phyloP scores from a whole-genome alignment of 208 protist genomes.

The Crithidia bombi region DNA sequence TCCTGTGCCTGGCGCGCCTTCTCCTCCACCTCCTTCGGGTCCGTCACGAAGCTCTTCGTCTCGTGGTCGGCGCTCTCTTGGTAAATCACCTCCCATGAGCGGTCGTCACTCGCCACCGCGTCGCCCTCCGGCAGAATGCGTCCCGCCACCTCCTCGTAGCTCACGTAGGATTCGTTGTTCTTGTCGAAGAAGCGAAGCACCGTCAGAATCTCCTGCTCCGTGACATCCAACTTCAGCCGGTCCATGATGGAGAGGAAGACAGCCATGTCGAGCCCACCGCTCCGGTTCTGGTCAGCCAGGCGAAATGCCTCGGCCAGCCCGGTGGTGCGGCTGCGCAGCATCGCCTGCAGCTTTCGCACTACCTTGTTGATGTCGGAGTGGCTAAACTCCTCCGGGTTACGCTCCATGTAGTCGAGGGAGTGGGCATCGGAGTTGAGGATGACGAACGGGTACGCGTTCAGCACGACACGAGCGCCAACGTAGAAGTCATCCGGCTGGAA shows the following conservation, averaged over 20 bases:
- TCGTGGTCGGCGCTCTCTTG: slow-evolving; percentile 67
- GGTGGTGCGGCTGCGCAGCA: slow-evolving; percentile 78
- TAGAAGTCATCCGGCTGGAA: slow-evolving; percentile 87
- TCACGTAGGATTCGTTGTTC: slow-evolving; percentile 89
- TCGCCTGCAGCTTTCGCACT: slow-evolving; percentile 87
- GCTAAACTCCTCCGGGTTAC: slow-evolving; percentile 78
- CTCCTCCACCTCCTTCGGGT: slow-evolving; percentile 64
- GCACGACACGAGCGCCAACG: slow-evolving; percentile 77
- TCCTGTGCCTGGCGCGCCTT: slow-evolving; percentile 42
- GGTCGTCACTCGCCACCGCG: slow-evolving; percentile 64
- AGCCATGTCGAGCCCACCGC: slow-evolving; percentile 70
- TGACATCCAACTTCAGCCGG: slow-evolving; percentile 70
- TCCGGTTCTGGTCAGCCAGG: slow-evolving; percentile 61
- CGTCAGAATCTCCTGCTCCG: slow-evolving; percentile 92
- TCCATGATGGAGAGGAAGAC: slow-evolving; percentile 82
- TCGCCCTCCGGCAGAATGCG: slow-evolving; percentile 81
- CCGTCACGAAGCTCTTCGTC: slow-evolving; percentile 57
- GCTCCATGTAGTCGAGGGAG: slow-evolving; percentile 94
- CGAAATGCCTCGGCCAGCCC: slow-evolving; percentile 86
- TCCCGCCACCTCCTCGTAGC: slow-evolving; percentile 86
- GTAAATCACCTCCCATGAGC: slow-evolving; percentile 78
- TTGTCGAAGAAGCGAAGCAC: slow-evolving; percentile 93
- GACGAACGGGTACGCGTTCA: slow-evolving; percentile 87
- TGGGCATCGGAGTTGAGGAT: slow-evolving; percentile 88
- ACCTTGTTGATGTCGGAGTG: slow-evolving; percentile 90